phyloP scores from a whole-genome alignment of 257 asterid genomes.

The Fraxinus americana region DNA sequence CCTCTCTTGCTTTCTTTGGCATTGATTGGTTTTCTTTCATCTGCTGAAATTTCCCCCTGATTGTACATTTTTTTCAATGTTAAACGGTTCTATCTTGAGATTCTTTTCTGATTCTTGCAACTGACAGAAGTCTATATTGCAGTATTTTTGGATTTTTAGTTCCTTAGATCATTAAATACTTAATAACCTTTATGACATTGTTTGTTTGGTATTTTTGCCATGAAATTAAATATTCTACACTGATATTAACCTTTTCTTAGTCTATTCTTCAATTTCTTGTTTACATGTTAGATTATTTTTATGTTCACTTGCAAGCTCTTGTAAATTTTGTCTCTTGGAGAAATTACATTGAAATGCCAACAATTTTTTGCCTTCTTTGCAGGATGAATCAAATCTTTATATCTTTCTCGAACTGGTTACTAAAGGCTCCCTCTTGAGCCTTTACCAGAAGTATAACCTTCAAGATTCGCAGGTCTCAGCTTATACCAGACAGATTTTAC shows the following conservation, averaged over 20 bases:
- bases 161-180: background rate
- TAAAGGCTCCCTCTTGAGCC: slow-evolving; percentile 79
- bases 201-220: background rate
- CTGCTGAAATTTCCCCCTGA: background rate
- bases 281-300: slow-evolving; percentile 2
- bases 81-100: background rate
- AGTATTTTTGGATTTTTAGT: background rate
- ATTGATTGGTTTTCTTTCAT: background rate
- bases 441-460: slow-evolving; percentile 77
- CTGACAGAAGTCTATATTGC: background rate
- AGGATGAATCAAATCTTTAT: slow-evolving; percentile 84
- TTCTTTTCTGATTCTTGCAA: background rate
- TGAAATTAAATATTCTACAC: slow-evolving; percentile 1
- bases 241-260: background rate
- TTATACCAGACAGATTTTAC: slow-evolving; percentile 91
- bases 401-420: slow-evolving; percentile 90
- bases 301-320: background rate
- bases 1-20: slow-evolving; percentile 9
- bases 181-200: background rate
- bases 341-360: slow-evolving; percentile 27
- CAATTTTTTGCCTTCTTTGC: slow-evolving; percentile 26
- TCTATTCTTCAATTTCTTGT: slow-evolving; percentile 2
- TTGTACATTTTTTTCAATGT: background rate
- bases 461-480: slow-evolving; percentile 77
- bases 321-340: slow-evolving; percentile 11